Base-by-base conservation (phyloP, 2,329 filamentous ascomycete species). In the Aspergillus pseudoviridinutans region DNA sequence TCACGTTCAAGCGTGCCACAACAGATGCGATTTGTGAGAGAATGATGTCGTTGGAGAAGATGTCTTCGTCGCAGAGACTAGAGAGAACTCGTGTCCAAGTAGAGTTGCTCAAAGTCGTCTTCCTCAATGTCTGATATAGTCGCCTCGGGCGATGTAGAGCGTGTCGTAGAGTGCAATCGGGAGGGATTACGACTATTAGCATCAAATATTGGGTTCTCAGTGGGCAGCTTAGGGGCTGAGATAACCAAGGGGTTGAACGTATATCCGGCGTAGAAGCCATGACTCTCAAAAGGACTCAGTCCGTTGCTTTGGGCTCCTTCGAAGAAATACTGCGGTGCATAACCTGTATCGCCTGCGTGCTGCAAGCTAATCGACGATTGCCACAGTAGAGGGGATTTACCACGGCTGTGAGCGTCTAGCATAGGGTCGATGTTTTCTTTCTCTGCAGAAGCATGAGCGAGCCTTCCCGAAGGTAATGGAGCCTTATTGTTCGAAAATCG, bases 341-440 rank as follows among this genome's bases (percentile, higher is more conserved):
- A 67, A 32, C 59, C 60, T 27, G 58, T 59, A 25, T 68, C 64
- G 28, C 58, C 58, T 25, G 55, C 41, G 10, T 58, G 41, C 22
- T 56, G 50, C 29, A 55, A 58, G 35, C 63, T 70, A 44, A 60
- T 41, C 38, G 67, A 68, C 14, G 69, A 68, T 24, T 65, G 50
- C 66, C 68, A 72, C 32, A 53, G 60, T n/a, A 62, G 57, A 46
- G 62, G 58, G 47, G 63, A 47, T 24, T 70, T 69, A 28, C 69
- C 61, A 49, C 62, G 65, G 44, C 63, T 66, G 12, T 65, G 62
- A 20, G 56, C 38, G 51, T 69, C 61, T 46, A 72, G 47, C 49
- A 69, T 63, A 4, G 73, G 73, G 44, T 74, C 74, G n/a, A 76
- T 68, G 53, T 75, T 76, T 57, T 76, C 74, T 52, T 76, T 75